Evolutionary conservation across 2,329 filamentous ascomycete genomes (phyloP), one percentile per base, ranked within the genome.

Genomic region (Trichoderma asperellum): DNA sequence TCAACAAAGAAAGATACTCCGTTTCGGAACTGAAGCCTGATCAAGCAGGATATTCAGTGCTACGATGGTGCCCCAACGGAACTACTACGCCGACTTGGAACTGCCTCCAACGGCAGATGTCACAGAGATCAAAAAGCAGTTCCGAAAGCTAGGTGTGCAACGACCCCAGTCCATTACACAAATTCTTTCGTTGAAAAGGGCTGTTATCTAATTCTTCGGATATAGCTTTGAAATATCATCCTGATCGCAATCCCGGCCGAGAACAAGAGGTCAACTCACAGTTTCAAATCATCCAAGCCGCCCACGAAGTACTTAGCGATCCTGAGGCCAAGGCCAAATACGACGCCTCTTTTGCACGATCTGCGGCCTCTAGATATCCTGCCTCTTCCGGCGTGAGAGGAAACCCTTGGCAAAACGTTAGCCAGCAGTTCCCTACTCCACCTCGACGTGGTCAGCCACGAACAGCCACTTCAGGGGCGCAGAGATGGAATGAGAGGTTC

Each of bases 71-170:
- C 71, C 76, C 68, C 86, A 85, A 74, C 87, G 89, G 75, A 92
- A 96, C 81, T 96, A 96, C 80, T 97, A 97, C 81, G 91, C 89
- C 71, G 93, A 96, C 81, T 85, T 97, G 68, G 92, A 92, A 72
- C 81, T 97, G 68, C 80, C 88, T 2, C 82, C 87, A 12, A 87
- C 86, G 74, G 92, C 92, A 65, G 88, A 91, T 73, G 81, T 88
- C 55, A 87, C 89, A 35, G 92, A 96, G 52, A 89, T 97, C 77
- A 95, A 93, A 82, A 96, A 91, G 79, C 91, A 94, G 75, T 97
- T 94, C 80, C 88, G 91, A 73, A 94, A 93, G 79, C 87, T 97
- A 76, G 91, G 91, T 93, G 82, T 69, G 84, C 24, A 29, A 16
- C 56, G 4, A 12, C 14, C 14, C 29, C 21, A 21, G 32, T 4